phyloP scores from a whole-genome alignment of 2,329 filamentous ascomycete species.

The Hymenoscyphus fraxineus region DNA sequence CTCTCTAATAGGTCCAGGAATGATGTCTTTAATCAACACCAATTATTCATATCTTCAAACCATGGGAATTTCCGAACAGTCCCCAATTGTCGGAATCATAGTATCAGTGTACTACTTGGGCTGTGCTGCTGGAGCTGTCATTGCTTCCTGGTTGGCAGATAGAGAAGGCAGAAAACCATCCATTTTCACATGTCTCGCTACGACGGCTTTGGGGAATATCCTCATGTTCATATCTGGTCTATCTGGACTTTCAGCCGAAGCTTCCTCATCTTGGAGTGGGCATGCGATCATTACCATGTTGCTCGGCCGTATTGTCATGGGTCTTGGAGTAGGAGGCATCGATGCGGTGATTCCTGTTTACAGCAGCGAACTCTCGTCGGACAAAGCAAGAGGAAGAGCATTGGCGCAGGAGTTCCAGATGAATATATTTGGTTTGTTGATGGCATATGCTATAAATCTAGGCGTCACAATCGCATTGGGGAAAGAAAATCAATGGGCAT shows the following conservation, averaged over 20 bases:
- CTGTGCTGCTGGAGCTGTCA: conserved; percentile 53
- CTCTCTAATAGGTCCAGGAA: conserved; percentile 35
- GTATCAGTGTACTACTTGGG: conserved; percentile 61
- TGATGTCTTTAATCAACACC: conserved; percentile 73
- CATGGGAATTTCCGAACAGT: conserved; percentile 50
- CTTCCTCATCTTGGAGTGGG: conserved; percentile 40
- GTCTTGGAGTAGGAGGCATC: conserved; percentile 55
- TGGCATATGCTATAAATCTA: conserved; percentile 59
- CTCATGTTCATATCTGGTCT: conserved; percentile 56
- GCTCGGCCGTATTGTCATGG: conserved; percentile 45
- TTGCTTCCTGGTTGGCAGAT: conserved; percentile 54
- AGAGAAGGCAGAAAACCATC: conserved; percentile 49
- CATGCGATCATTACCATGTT: conserved; percentile 44
- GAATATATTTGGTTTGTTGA: conserved; percentile 59
- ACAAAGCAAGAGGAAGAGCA: conserved; percentile 53
- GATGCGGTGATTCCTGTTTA: conserved; percentile 60
- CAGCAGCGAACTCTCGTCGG: conserved; percentile 52
- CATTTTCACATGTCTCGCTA: conserved; percentile 52
- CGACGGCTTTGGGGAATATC: conserved; percentile 52
- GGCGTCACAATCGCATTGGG: conserved; percentile 50
- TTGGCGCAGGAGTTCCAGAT: conserved; percentile 61
- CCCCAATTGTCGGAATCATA: conserved; percentile 54
- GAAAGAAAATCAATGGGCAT: conserved; percentile 57
- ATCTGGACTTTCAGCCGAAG: conserved; percentile 38
- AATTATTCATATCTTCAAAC: conserved; percentile 49